phyloP scores from a whole-genome alignment of 176 grass and related monocot species.

The Metroxylon sagu region DNA sequence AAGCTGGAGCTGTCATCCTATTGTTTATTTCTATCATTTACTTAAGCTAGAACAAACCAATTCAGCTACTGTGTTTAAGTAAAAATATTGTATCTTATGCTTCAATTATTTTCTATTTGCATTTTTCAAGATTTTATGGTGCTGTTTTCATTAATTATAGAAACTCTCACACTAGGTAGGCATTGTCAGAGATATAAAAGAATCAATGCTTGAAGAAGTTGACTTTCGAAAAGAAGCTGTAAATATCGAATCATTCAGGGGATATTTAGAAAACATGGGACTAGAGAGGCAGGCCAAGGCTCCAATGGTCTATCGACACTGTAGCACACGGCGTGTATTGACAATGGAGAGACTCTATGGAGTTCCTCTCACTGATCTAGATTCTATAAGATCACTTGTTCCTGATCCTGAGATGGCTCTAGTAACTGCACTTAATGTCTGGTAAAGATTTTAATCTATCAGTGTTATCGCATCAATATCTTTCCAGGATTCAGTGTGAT shows the following conservation, averaged over 20 bases:
- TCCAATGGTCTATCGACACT: slow-evolving; percentile 73
- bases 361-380: slow-evolving; percentile 92
- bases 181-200: slow-evolving; percentile 85
- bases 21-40: no score
- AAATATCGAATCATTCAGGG: slow-evolving; percentile 77
- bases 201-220: slow-evolving; percentile 98
- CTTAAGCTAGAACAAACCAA: no score
- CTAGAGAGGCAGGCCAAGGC: slow-evolving; percentile 84
- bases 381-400: slow-evolving; percentile 86
- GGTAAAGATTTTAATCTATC: slow-evolving; percentile 30
- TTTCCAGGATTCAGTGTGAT: neutral
- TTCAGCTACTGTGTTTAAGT: no score
- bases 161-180: slow-evolving; percentile 46
- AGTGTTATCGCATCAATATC: neutral
- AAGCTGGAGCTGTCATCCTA: no score
- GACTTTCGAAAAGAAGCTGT: slow-evolving; percentile 93
- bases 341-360: slow-evolving; percentile 99
- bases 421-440: slow-evolving; percentile 93
- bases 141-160: neutral
- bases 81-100: no score
- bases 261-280: slow-evolving; percentile 76
- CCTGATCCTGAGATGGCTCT: slow-evolving; percentile 82
- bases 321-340: slow-evolving; percentile 69
- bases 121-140: no score
- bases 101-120: no score